A percentile compares a stretch with the other conserved stretches of the same genome.
These are phyloP conservation scores for Pyrenophora graminea DNA, from an alignment of 2,329 filamentous ascomycete genomes.

Conservation along the genomic window DNA sequence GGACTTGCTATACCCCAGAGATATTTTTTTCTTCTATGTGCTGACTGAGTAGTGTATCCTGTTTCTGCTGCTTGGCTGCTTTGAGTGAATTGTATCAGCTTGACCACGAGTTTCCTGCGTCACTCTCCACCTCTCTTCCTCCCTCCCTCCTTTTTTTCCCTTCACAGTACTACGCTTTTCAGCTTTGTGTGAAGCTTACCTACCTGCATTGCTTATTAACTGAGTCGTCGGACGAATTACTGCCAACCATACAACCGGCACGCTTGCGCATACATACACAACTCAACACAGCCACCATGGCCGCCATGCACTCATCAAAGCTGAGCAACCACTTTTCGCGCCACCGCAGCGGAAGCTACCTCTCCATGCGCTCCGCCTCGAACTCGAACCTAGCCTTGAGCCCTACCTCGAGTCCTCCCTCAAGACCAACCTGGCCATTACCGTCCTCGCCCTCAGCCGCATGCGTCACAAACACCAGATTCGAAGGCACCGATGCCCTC, in stretches of 20 bases:
- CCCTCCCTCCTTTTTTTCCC: not conserved
- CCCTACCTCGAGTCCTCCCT: too few species aligned
- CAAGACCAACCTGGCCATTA: too few species aligned
- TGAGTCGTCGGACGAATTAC: too few species aligned
- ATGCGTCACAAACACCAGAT: not conserved
- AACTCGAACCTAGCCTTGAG: not conserved
- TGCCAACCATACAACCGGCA: too few species aligned
- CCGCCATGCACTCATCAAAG: conserved; percentile 8
- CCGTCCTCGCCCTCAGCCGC: too few species aligned
- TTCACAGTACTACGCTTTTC: too few species aligned
- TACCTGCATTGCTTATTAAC: too few species aligned
- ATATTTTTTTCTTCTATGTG: not conserved
- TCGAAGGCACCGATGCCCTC: conserved; percentile 24
- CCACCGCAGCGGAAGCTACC: conserved; percentile 13
- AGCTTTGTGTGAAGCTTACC: too few species aligned
- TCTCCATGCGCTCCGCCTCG: not conserved
- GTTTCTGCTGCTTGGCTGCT: too few species aligned
- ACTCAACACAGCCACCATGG: conserved; percentile 4
- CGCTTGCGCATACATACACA: not conserved
- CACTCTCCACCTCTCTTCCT: conserved; percentile 1
- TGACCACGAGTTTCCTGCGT: not conserved
- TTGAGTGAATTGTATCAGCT: not conserved
- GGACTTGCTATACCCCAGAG: not conserved
- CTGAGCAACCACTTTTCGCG: conserved; percentile 14
- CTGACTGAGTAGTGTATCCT: not conserved